Conservation (phyloP, 2,329 filamentous ascomycete genomes). For the Colletotrichum salicis region DNA sequence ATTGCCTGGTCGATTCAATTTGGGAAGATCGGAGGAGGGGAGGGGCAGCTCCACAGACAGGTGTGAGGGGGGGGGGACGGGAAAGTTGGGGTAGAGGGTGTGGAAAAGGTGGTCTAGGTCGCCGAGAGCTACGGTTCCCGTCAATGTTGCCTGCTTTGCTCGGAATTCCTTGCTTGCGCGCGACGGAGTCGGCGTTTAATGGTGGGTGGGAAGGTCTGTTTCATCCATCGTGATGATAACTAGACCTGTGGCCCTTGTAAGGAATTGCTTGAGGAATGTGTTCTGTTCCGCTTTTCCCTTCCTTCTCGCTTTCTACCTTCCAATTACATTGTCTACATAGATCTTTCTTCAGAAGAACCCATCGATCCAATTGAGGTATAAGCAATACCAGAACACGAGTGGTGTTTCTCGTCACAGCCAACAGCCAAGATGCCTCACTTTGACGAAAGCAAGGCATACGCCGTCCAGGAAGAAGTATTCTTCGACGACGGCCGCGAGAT, state of each 20-base stretch:
- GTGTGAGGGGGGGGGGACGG: not conserved
- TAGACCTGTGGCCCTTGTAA: not conserved
- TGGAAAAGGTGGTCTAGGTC: constrained; percentile 6
- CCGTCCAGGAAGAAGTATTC: constrained; percentile 54
- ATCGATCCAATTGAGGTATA: too few relatives aligned
- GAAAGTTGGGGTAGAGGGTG: not conserved
- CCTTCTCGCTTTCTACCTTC: not conserved
- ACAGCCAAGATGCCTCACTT: constrained; percentile 41
- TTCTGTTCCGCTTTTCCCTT: not conserved
- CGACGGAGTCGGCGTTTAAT: constrained; percentile 34
- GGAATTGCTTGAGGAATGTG: not conserved
- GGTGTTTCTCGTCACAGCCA: too few relatives aligned
- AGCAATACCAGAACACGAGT: too few relatives aligned
- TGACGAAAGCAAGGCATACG: constrained; percentile 52
- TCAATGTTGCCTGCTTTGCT: constrained; percentile 8
- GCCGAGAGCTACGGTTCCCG: constrained; percentile 31
- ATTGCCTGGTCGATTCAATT: not conserved
- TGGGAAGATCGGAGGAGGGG: not conserved
- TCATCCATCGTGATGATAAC: constrained; percentile 23
- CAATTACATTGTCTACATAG: not conserved
- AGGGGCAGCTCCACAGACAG: not conserved
- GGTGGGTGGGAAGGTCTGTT: not conserved
- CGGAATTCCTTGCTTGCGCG: constrained; percentile 8
- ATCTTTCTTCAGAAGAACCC: not conserved
- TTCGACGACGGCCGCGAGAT: constrained; percentile 80